Conservation (phyloP, 768 basidiomycete species). For the Lentinula aciculospora region DNA sequence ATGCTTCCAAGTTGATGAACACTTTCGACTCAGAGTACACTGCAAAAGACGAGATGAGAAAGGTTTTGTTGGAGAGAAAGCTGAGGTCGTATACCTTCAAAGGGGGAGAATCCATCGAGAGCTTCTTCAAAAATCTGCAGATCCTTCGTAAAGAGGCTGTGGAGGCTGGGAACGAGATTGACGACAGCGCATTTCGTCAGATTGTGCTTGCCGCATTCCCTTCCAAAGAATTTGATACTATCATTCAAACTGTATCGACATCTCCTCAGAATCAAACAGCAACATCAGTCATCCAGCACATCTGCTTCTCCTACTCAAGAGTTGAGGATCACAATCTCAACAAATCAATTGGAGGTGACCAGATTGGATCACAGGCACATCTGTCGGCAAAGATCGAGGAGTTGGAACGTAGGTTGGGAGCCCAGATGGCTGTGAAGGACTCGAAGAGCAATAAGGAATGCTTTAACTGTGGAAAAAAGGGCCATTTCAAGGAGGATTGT, state of each 20-base stretch:
- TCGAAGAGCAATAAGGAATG: background rate
- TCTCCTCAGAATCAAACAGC: background rate
- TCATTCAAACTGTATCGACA: background rate
- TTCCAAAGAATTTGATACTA: background rate
- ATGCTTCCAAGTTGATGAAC: background rate
- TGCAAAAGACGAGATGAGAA: background rate
- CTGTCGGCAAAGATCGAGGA: background rate
- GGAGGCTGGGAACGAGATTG: background rate
- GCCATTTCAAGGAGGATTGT: background rate
- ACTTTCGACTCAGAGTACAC: background rate
- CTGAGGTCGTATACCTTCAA: background rate
- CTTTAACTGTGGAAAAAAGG: background rate
- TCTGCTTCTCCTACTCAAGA: background rate
- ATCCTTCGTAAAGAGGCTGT: background rate
- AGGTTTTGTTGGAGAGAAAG: background rate
- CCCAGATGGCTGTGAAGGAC: background rate
- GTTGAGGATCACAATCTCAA: background rate
- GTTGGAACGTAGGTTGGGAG: background rate
- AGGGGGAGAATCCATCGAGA: background rate
- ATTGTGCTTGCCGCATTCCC: background rate
- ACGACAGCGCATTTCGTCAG: background rate
- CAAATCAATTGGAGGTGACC: background rate
- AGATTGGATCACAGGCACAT: background rate
- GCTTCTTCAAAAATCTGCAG: background rate
- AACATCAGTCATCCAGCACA: background rate